Percentiles rank a stretch among this genome's conserved stretches.
These are phyloP conservation scores for Rehmannia glutinosa DNA, from an alignment of 257 asterid genomes.

Conservation along the genomic window DNA sequence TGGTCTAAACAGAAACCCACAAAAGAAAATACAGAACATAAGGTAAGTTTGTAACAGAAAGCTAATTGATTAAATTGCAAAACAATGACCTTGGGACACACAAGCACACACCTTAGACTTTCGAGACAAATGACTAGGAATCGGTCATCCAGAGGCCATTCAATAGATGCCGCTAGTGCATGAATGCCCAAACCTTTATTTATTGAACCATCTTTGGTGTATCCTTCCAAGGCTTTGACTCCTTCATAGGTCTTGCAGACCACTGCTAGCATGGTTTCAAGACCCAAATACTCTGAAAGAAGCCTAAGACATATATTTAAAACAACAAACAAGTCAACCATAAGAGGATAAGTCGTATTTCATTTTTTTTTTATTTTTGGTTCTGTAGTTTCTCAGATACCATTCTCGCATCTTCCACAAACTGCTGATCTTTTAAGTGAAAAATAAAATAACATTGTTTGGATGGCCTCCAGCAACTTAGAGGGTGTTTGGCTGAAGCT, in stretches of 20 bases:
- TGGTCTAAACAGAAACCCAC: constrained; percentile 46
- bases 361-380: background rate
- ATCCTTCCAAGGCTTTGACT: constrained; percentile 54
- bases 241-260: constrained; percentile 72
- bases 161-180: constrained; percentile 52
- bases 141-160: constrained; percentile 44
- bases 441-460: background rate
- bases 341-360: background rate
- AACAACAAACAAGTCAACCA: constrained; percentile 24
- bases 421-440: background rate
- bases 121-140: constrained; percentile 66
- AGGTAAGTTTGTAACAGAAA: background rate
- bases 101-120: constrained; percentile 45
- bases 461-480: background rate
- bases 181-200: constrained; percentile 50
- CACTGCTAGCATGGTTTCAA: constrained; percentile 69
- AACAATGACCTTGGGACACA: constrained; percentile 19
- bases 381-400: constrained; percentile 10
- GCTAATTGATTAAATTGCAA: constrained; percentile 11
- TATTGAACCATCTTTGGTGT: constrained; percentile 52
- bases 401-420: constrained; percentile 8
- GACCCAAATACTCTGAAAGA: constrained; percentile 73
- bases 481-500: too few relatives aligned
- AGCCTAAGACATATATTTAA: constrained; percentile 38
- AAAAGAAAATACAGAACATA: constrained; percentile 5